Evolutionary conservation across 306 rosid species (phyloP).

Genomic region (Vigna radiata): DNA sequence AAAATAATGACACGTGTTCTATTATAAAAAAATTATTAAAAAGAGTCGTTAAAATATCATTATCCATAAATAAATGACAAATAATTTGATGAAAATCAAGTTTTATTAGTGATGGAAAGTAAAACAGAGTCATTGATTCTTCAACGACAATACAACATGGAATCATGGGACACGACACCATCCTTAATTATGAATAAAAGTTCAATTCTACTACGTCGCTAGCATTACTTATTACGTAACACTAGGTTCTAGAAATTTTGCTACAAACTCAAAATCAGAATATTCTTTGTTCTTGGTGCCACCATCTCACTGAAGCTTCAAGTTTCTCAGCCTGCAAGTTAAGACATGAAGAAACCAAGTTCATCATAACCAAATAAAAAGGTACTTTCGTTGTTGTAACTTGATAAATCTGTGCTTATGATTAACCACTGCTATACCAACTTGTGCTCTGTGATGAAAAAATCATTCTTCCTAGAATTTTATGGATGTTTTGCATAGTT

Average conservation of each 20-base stretch:
- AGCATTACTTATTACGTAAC: slow-evolving; percentile 27
- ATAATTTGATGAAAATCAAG: slow-evolving; percentile 7
- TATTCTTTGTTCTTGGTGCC: slow-evolving; percentile 34
- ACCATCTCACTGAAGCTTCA: slow-evolving; percentile 61
- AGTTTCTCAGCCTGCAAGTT: slow-evolving; percentile 68
- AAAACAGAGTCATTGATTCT: slow-evolving; percentile 40
- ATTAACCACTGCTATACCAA: neutral
- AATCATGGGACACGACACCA: slow-evolving; percentile 45
- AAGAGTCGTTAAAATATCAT: no score
- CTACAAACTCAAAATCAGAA: slow-evolving; percentile 18
- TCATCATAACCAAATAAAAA: slow-evolving; percentile 4
- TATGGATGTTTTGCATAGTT: neutral
- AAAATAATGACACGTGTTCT: no score
- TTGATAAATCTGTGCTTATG: neutral
- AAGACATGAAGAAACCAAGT: neutral
- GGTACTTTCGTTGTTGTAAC: neutral
- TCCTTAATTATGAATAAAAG: slow-evolving; percentile 36
- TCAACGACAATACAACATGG: slow-evolving; percentile 44
- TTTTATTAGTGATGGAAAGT: slow-evolving; percentile 33
- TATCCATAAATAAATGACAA: slow-evolving; percentile 6
- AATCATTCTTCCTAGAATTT: neutral
- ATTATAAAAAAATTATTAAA: no score
- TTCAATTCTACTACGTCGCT: slow-evolving; percentile 33
- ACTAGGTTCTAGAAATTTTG: slow-evolving; percentile 1
- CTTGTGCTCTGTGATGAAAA: neutral